phyloP scores from a whole-genome alignment of 2,329 filamentous ascomycete genomes.

The Diplodia corticola region DNA sequence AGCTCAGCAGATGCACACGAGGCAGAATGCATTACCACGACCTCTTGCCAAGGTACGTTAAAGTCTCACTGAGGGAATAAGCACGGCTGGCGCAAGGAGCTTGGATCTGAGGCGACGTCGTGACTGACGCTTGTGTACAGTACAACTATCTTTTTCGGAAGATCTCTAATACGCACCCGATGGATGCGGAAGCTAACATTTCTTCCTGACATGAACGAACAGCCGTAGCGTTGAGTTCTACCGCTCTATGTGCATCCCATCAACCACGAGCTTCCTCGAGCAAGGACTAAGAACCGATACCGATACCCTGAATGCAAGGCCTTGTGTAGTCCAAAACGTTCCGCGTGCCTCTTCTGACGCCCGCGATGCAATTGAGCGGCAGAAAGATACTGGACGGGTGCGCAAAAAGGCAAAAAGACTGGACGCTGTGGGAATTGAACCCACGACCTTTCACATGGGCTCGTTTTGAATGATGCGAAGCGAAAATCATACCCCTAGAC shows the following conservation, averaged over 20 bases:
- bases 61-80: neutral
- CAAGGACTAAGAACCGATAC: too few relatives aligned
- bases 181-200: too few relatives aligned
- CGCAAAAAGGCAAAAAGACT: slow-evolving; percentile 23
- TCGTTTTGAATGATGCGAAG: slow-evolving; percentile 35
- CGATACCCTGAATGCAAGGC: too few relatives aligned
- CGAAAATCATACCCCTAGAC: slow-evolving; percentile 44
- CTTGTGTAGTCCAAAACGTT: neutral
- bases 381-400: neutral
- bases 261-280: too few relatives aligned
- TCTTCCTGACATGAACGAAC: too few relatives aligned
- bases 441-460: slow-evolving; percentile 42
- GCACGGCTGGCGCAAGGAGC: neutral
- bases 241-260: too few relatives aligned
- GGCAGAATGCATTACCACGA: neutral
- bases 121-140: neutral
- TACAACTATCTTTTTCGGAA: too few relatives aligned
- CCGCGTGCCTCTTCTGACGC: neutral
- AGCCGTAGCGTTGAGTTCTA: too few relatives aligned
- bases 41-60: neutral
- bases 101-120: neutral
- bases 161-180: too few relatives aligned
- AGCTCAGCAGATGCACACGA: neutral
- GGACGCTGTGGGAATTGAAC: slow-evolving; percentile 45
- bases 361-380: too few relatives aligned